Evolutionary conservation across 1,139 yeast species (phyloP).

Genomic region (Wickerhamomyces sp.): DNA sequence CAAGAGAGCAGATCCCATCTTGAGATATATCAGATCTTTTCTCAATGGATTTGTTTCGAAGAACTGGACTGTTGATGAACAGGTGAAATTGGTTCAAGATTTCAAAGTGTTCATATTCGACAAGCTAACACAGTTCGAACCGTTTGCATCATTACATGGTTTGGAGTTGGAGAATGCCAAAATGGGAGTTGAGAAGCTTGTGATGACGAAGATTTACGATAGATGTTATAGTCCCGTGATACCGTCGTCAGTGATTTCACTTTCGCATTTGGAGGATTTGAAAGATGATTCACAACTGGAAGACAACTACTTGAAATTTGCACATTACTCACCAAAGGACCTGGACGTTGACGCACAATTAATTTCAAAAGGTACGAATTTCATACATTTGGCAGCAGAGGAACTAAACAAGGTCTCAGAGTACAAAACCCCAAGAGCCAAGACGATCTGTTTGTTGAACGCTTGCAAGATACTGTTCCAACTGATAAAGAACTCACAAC

Average conservation of each 20-base stretch:
- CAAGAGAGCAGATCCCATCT: conserved; percentile 83
- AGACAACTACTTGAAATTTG: conserved; percentile 56
- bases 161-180: conserved; percentile 65
- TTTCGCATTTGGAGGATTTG: conserved; percentile 56
- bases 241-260: conserved; percentile 34
- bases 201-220: conserved; percentile 81
- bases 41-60: conserved; percentile 62
- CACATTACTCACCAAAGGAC: conserved; percentile 76
- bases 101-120: conserved; percentile 67
- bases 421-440: conserved; percentile 92
- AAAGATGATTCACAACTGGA: conserved; percentile 52
- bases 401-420: conserved; percentile 74
- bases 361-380: conserved; percentile 44
- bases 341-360: conserved; percentile 62
- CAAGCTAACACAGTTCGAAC: conserved; percentile 63
- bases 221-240: conserved; percentile 81
- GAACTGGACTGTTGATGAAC: conserved; percentile 68
- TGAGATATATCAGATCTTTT: conserved; percentile 78
- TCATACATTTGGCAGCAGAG: conserved; percentile 62
- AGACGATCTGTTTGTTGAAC: conserved; percentile 84
- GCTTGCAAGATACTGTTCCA: conserved; percentile 92
- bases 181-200: conserved; percentile 88
- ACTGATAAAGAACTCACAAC: conserved; percentile 58
- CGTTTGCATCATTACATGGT: conserved; percentile 64
- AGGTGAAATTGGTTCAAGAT: conserved; percentile 68